Conservation (phyloP, 176 grass and related monocot species). For the Aegilops bicornis region DNA sequence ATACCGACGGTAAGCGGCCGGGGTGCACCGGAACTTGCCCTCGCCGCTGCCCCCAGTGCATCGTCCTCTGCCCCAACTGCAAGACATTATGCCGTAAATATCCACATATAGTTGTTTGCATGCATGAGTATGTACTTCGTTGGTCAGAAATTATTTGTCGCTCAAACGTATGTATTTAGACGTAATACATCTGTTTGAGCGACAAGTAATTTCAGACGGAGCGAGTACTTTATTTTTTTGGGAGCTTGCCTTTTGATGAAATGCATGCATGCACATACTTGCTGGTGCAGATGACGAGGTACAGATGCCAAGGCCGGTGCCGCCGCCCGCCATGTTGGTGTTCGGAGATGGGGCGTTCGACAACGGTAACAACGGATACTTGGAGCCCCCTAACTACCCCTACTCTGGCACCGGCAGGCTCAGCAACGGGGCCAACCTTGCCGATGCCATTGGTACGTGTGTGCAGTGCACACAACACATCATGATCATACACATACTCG, state of each 20-base stretch:
- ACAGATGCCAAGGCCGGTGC: neutral
- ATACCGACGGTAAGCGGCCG: neutral
- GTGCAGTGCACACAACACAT: too few relatives aligned
- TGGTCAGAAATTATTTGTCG: too few relatives aligned
- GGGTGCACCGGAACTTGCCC: neutral
- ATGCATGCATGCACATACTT: too few relatives aligned
- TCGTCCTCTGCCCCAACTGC: neutral
- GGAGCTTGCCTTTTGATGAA: too few relatives aligned
- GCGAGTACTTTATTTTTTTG: too few relatives aligned
- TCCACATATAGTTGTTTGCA: too few relatives aligned
- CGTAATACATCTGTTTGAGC: too few relatives aligned
- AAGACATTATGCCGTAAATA: neutral
- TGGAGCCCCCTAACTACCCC: neutral
- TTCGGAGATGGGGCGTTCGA: constrained; percentile 5
- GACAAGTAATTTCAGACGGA: too few relatives aligned
- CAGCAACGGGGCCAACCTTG: constrained; percentile 47
- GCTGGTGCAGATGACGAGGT: neutral
- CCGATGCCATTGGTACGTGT: constrained; percentile 40
- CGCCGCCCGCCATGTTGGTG: neutral
- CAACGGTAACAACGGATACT: constrained; percentile 36
- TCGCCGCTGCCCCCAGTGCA: neutral
- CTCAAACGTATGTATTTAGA: too few relatives aligned
- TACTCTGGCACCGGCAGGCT: constrained; percentile 26
- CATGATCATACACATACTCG: too few relatives aligned
- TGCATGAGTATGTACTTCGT: too few relatives aligned